Evolutionary conservation across 495 filamentous ascomycete genomes (phyloP).

Genomic region (Lasiosphaeria ovina): DNA sequence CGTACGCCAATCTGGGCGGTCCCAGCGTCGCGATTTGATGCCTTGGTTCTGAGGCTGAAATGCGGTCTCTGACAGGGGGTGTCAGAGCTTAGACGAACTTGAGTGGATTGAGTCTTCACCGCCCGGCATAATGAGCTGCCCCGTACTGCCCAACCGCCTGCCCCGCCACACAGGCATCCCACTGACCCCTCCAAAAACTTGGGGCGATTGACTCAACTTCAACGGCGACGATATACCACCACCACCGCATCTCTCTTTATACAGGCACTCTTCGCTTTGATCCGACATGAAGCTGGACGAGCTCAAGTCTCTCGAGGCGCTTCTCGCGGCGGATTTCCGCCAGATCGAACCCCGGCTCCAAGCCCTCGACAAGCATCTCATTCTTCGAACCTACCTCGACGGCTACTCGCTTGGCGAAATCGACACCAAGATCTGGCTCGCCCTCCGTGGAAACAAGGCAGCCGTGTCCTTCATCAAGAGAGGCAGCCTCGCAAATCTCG

Average conservation of each 20-base stretch:
- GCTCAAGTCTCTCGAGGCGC: constrained; percentile 44
- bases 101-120: constrained; percentile 7
- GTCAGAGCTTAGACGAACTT: not conserved
- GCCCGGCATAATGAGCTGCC: constrained; percentile 15
- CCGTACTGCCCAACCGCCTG: constrained; percentile 4
- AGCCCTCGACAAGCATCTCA: constrained; percentile 81
- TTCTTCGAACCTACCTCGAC: constrained; percentile 79
- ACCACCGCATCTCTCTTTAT: not conserved
- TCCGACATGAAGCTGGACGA: constrained; percentile 51
- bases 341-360: constrained; percentile 70
- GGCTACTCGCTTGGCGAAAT: constrained; percentile 76
- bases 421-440: constrained; percentile 81
- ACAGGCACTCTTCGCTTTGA: not conserved
- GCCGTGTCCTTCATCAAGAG: constrained; percentile 77
- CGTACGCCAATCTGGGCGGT: not conserved
- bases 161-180: constrained; percentile 19
- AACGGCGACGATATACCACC: not conserved
- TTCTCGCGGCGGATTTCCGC: constrained; percentile 71
- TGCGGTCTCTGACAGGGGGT: not conserved
- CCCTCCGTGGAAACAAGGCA: constrained; percentile 81
- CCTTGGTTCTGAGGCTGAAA: constrained; percentile 20
- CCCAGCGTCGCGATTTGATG: constrained; percentile 5
- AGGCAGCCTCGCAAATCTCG: constrained; percentile 71
- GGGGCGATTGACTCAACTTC: constrained; percentile 22
- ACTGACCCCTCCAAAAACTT: constrained; percentile 34